Base-by-base conservation (phyloP, 495 filamentous ascomycete genomes). In the Penicillium taxi region DNA sequence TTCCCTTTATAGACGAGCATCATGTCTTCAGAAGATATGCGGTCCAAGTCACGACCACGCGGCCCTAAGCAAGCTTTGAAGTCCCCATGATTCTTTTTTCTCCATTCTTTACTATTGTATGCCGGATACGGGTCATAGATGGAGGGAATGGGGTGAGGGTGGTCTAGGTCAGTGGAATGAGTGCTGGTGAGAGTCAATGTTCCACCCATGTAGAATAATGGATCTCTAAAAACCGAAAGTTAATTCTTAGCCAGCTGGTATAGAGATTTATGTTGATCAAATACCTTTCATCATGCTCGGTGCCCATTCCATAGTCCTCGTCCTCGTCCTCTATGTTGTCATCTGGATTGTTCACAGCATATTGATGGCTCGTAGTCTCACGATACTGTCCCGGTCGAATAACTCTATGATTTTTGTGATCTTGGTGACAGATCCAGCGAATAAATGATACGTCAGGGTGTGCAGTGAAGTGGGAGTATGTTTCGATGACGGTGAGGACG, bases 101-200 rank as follows among this genome's bases (percentile, higher is more conserved):
- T 53, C 69, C 70, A 75, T 19, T 51, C 44, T 15, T 44, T 47
- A 18, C 53, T 63, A 41, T 73, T 72, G 46, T 75, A 77, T 5
- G 51, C 47, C 1, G 72, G 72, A 32, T 75, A 74, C 5, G 73
- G 73, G 17, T 64, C 51, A 48, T 73, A 75, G 31, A 64, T 58
- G 4, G 36, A 40, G 6, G 55, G 53, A 4, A 11, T 13, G 7
- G 55, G 55, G 24, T 59, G 52, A 4, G 44, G 37, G 1, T 25
- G 5, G 6, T 27, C 22, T 8, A 14, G 18, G 2, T 35, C 23
- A 13, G n/a, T 17, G 8, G 27, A 37, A 0, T 36, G 28, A 17
- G 33, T 34, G n/a, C 48, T 52, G 15, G 52, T 56, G 6, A 58
- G 31, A 29, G 43, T 53, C n/a, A 48, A 13, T 1, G 55, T 58